Evolutionary conservation across 2,329 filamentous ascomycete species (phyloP), one percentile per base, ranked within the genome.

Genomic region (Fusarium marasasianum): DNA sequence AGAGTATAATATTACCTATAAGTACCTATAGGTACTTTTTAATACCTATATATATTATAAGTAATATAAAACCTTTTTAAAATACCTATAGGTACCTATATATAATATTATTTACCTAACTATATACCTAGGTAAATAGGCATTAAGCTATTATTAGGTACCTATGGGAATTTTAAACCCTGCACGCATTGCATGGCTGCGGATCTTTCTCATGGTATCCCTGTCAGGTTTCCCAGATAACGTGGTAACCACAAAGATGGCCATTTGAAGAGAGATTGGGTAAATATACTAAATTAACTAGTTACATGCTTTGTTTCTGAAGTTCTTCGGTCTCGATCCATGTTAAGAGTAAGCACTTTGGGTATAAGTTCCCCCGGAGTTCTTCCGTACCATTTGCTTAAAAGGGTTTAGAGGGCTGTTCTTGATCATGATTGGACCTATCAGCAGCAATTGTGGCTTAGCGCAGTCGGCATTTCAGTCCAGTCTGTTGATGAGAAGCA

Each of bases 371-470:
- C 0, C 4, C 8, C 51, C 51, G 51, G 4, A 29, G 51, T 18
- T 54, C 51, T 29, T 18, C 51, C 51, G 51, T 54, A 54, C 51
- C 24, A 40, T 54, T n/a, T 54, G 0, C 51, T 17, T 2, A 22
- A 40, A 54, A 18, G 13, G 2, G 51, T 1, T 10, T 40, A 38
- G 51, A 13, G 10, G 0, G 3, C 6, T 0, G 1, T n/a, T n/a
- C 14, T 13, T 22, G 4, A 13, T 38, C 7, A 0, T 40, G 35
- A 54, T 54, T 40, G 51, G 33, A 11, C 0, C 5, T 8, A 0
- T 22, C 26, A 15, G 45, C 0, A 11, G 13, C 9, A 48, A 48
- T 11, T 22, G 45, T 15, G 45, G 18, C 45, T 48, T 26, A 37
- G n/a, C 31, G 1, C n/a, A 24, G 12, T 29, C 26, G 18, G 13